Evolutionary conservation across 2,329 filamentous ascomycete species (phyloP).

Genomic region (Venturiaceae sp.): DNA sequence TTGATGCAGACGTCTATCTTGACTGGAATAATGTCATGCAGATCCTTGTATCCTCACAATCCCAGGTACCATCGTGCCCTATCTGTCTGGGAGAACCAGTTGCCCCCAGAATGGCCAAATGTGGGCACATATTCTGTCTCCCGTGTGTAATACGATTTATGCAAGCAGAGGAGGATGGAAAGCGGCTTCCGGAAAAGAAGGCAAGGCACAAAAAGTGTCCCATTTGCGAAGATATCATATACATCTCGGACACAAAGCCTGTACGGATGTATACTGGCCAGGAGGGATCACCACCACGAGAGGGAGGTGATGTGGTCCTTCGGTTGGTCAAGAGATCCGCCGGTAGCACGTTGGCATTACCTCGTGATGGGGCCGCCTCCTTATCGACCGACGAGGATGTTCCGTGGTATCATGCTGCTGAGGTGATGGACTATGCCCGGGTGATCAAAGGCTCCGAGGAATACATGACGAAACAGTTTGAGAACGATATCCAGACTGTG

Average conservation of each 20-base stretch:
- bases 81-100: conserved; percentile 92
- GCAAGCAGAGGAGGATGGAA: conserved; percentile 65
- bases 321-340: conserved; percentile 74
- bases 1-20: conserved; percentile 78
- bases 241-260: conserved; percentile 78
- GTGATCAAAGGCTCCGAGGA: conserved; percentile 89
- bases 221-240: conserved; percentile 90
- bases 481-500: conserved; percentile 68
- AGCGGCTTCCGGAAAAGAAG: conserved; percentile 53
- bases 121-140: conserved; percentile 93
- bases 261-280: conserved; percentile 88
- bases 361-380: conserved; percentile 67
- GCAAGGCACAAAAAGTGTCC: conserved; percentile 89
- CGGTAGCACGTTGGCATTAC: conserved; percentile 77
- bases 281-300: conserved; percentile 67
- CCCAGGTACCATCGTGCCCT: conserved; percentile 80
- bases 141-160: conserved; percentile 92
- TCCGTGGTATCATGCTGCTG: conserved; percentile 91
- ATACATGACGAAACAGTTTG: conserved; percentile 76
- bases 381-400: conserved; percentile 64
- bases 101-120: conserved; percentile 92
- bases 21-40: conserved; percentile 90
- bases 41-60: conserved; percentile 81
- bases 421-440: conserved; percentile 87
- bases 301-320: conserved; percentile 83